Evolutionary conservation across 2,329 filamentous ascomycete species (phyloP).

Genomic region (Cordyceps fumosorosea): DNA sequence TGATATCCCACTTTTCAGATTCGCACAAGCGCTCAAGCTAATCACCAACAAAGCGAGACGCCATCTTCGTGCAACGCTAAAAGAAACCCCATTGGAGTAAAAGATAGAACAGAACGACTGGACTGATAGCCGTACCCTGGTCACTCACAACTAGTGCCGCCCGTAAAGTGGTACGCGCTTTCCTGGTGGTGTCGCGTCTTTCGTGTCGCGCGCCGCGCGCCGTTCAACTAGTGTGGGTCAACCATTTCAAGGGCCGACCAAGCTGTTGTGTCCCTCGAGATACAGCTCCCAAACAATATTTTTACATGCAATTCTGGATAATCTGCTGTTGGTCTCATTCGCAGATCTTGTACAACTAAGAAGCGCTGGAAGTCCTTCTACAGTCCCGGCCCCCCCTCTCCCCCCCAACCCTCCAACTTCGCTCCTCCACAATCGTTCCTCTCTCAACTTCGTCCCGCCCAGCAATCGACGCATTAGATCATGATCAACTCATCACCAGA

Average conservation of each 20-base stretch:
- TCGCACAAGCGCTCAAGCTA: too few relatives aligned
- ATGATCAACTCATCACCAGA: conserved; percentile 24
- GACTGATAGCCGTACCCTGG: neutral
- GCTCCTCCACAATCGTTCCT: neutral
- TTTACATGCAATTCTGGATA: neutral
- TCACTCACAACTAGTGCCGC: neutral
- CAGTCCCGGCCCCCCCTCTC: neutral
- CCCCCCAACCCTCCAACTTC: neutral
- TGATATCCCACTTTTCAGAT: too few relatives aligned
- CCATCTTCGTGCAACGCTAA: neutral
- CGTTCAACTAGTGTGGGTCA: neutral
- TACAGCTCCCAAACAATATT: conserved; percentile 2
- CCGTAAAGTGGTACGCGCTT: conserved; percentile 10
- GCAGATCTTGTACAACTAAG: neutral
- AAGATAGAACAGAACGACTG: neutral
- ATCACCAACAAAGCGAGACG: too few relatives aligned
- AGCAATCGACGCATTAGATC: conserved; percentile 2
- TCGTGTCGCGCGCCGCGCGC: conserved; percentile 3
- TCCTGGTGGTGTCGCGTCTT: conserved; percentile 9
- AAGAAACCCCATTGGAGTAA: too few relatives aligned
- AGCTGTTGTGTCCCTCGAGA: neutral
- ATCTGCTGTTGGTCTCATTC: neutral
- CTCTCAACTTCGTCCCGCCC: neutral
- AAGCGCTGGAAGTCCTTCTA: too few relatives aligned
- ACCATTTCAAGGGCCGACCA: neutral